Conservation (phyloP, 768 basidiomycete species). For the Baorangia bicolor region DNA sequence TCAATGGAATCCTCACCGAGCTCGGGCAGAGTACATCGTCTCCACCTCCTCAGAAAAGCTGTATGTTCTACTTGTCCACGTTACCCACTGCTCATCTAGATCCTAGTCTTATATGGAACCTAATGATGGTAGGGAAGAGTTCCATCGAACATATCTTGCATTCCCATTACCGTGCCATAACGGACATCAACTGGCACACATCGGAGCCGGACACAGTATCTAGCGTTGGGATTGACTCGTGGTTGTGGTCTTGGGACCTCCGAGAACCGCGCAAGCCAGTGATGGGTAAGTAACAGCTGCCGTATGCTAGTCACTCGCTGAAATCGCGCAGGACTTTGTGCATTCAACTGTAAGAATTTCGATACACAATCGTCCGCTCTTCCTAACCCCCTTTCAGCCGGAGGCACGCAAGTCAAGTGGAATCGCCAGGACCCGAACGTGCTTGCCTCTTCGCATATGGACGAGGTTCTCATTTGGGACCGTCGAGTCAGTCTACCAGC, state of each 20-base stretch:
- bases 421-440: constrained; percentile 84
- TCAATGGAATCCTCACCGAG: constrained; percentile 86
- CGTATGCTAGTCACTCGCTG: background rate
- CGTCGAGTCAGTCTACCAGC: constrained; percentile 58
- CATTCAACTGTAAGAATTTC: constrained; percentile 48
- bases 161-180: constrained; percentile 92
- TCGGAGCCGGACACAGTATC: constrained; percentile 81
- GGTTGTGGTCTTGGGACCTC: constrained; percentile 94
- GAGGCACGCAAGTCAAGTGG: constrained; percentile 97
- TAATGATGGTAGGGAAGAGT: constrained; percentile 68
- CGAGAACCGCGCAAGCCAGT: constrained; percentile 67
- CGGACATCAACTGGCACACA: constrained; percentile 97
- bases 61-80: constrained; percentile 41
- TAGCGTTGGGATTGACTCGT: constrained; percentile 91
- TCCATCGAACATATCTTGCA: constrained; percentile 83
- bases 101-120: constrained; percentile 87
- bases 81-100: background rate
- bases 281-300: constrained; percentile 43
- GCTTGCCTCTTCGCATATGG: constrained; percentile 86
- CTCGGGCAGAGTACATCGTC: constrained; percentile 76
- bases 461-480: constrained; percentile 93
- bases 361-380: background rate
- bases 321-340: constrained; percentile 46
- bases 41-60: constrained; percentile 89
- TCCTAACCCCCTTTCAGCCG: constrained; percentile 45